Base-by-base conservation (phyloP, 2,329 filamentous ascomycete species). In the Penicillium sp. region DNA sequence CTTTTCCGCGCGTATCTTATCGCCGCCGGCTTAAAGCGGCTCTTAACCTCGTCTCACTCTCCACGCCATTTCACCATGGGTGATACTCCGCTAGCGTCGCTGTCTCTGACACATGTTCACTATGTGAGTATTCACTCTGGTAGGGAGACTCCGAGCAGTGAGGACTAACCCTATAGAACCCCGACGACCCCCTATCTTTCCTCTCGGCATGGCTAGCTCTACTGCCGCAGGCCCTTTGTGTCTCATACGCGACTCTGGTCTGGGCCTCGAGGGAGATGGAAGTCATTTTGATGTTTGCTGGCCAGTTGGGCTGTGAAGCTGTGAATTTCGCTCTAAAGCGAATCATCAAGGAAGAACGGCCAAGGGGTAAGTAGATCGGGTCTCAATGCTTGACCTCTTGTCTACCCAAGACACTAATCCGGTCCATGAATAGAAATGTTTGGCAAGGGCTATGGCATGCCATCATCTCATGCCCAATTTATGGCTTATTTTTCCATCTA, bases 361-460 rank as follows among this genome's bases (percentile, higher is more conserved):
- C 92, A 17, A 77, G 74, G 46, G 83, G 83, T 78, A 82, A 72
- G 74, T 65, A 11, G 2, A 30, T 31, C 13, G 15, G n/a, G n/a
- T 12, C 16, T 23, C 9, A 4, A n/a, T 15, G 11, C 9, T 7
- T 13, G 6, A 4, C 18, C 23, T n/a, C 28, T n/a, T 23, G 26
- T 6, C 18, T 10, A 13, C 17, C 15, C 14, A 23, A 13, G 16
- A 16, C 25, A 23, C 23, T 36, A 17, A 42, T n/a, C 26, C 30
- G 8, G 17, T n/a, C 2, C 2, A 34, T 7, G 35, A 12, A 12
- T 27, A 80, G 77, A 77, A 64, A 79, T 82, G 71, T 80, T 89
- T 57, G 78, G 87, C 39, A 94, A 94, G 64, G 92, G 92, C 48
- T 98, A 98, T 60, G 93, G 92, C 54, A 98, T 98, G 93, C 92